Base-by-base conservation (phyloP, 1,284 basidiomycete genomes). In the Bondarzewia mesenterica region DNA sequence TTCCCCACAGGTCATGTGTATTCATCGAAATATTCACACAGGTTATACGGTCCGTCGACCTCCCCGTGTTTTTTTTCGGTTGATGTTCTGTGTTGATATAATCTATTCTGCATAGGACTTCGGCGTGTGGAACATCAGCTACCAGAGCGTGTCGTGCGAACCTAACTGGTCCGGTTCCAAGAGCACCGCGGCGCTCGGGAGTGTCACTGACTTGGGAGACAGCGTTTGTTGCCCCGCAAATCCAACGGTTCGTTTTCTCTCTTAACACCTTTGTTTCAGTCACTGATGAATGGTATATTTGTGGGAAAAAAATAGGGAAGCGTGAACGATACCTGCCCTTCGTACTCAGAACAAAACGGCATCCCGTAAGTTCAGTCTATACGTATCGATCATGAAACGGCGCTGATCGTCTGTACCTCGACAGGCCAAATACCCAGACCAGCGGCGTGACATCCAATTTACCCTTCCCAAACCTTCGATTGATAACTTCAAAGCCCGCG, bases 91-190 rank as follows among this genome's bases (percentile, higher is more conserved):
- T 46, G 20, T 44, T 21, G 47, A 27, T 7, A 15, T 50, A 32
- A 1, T 14, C 12, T n/a, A 29, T 5, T n/a, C n/a, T 26, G 15
- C 36, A 48, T 49, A 85, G 82, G 85, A 88, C 57, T 89, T 88
- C 65, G 85, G 86, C 44, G 77, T 88, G n/a, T 89, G 86, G 86
- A 87, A 87, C 57, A 70, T 86, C 54, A 79, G 72, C 29, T 89
- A 89, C 58, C 61, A 77, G 54, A 69, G 65, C 35, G 77, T 87
- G 7, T 63, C 77, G 36, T 89, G 86, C 57, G 50, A 72, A 5
- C 48, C 65, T 2, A 61, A 74, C 47, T 89, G 86, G 86, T 63
- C 69, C 21, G 86, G 86, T 5, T 70, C 65, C 38, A 69, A 68
- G n/a, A 68, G 80, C 50, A 60, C 71, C n/a, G 66, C 75, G 14